Base-by-base conservation (phyloP, 495 filamentous ascomycete genomes). In the Talaromyces adpressus region DNA sequence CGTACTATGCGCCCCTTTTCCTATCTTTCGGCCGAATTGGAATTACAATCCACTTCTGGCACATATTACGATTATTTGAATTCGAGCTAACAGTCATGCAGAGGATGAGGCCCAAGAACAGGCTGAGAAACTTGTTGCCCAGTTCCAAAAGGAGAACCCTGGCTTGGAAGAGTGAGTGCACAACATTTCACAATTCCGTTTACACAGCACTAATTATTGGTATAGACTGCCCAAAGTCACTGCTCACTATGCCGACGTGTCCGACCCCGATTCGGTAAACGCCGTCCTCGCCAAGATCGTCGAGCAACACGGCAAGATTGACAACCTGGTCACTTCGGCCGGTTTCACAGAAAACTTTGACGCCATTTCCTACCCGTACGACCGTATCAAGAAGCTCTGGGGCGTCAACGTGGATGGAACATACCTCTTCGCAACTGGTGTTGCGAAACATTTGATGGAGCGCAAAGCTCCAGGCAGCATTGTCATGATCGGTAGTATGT, bases 331-430 rank as follows among this genome's bases (percentile, higher is more conserved):
- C 63, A 97, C 93, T 27, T 96, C 93, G 7, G 94, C 94, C 30
- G 94, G 94, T 6, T 95, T 98, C 79, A 92, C 90, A 7, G 94
- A 98, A 78, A 97, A 97, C 77, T 96, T 92, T 70, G 87, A 92
- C 66, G 93, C 93, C 34, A 89, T 91, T 70, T 82, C 83, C 63
- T 98, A 97, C 75, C 92, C 92, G 0, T 82, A 89, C 62, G 92
- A 97, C 67, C 85, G 92, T 62, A 85, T 97, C 74, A 85, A 91
- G 76, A 95, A 94, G 79, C 84, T 97, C 16, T 96, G 91, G 91
- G 87, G 86, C 12, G 93, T 98, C 68, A 96, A 97, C 66, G 92
- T 97, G 0, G 89, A 98, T 66, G 94, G 94, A 14, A 96, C 93
- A 20, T 97, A 95, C 67, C 77, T 96, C 22, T 96, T 92, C 71